Percentiles rank a stretch among this genome's conserved stretches.
phyloP scores from a whole-genome alignment of 2,329 filamentous ascomycete genomes.

The Fonsecaea pedrosoi region DNA sequence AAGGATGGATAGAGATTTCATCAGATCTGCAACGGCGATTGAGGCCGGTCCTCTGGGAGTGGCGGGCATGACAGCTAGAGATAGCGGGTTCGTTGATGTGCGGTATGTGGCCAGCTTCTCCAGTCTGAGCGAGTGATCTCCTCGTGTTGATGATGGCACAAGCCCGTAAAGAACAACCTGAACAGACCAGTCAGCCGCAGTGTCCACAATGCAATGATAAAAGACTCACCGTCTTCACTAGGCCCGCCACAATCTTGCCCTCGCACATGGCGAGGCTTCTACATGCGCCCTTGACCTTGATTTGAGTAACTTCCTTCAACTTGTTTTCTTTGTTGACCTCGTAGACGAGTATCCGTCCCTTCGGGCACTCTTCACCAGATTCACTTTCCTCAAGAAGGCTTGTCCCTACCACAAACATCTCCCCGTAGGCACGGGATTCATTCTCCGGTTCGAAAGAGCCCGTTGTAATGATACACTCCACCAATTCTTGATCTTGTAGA shows the following conservation, averaged over 20 bases:
- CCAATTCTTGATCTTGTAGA: slow-evolving; percentile 72
- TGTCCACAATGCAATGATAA: neutral
- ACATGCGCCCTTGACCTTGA: slow-evolving; percentile 78
- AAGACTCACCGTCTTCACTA: slow-evolving; percentile 79
- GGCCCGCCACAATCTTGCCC: slow-evolving; percentile 79
- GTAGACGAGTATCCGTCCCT: slow-evolving; percentile 80
- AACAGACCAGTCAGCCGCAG: slow-evolving; percentile 6
- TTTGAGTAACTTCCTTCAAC: slow-evolving; percentile 73
- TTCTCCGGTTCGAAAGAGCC: slow-evolving; percentile 61
- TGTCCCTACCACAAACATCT: slow-evolving; percentile 87
- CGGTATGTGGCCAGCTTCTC: slow-evolving; percentile 77
- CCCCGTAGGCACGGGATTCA: slow-evolving; percentile 63
- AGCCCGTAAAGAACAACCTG: slow-evolving; percentile 67
- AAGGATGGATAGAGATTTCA: slow-evolving; percentile 87
- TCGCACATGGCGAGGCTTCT: slow-evolving; percentile 76
- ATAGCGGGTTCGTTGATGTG: slow-evolving; percentile 82
- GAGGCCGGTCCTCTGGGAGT: slow-evolving; percentile 54
- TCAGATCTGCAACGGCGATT: slow-evolving; percentile 87
- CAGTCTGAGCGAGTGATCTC: slow-evolving; percentile 56
- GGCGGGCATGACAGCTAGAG: slow-evolving; percentile 71
- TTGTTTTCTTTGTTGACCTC: slow-evolving; percentile 75
- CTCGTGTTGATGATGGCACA: slow-evolving; percentile 42
- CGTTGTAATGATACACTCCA: slow-evolving; percentile 83
- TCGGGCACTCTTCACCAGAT: slow-evolving; percentile 58
- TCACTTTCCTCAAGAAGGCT: slow-evolving; percentile 71